phyloP scores from a whole-genome alignment of 140 eudicot genomes.

The Oenanthe javanica region DNA sequence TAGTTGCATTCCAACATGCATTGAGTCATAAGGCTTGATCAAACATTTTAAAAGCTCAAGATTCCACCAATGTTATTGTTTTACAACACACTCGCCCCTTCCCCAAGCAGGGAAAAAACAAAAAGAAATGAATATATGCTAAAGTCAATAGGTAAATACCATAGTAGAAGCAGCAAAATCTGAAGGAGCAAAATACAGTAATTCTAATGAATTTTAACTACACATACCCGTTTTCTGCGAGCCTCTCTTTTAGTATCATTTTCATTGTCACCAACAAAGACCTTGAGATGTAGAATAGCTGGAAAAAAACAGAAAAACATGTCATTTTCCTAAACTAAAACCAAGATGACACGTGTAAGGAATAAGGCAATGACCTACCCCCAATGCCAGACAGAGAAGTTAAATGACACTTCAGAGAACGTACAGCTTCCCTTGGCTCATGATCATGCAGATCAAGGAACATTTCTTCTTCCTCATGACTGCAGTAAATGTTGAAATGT shows the following conservation, averaged over 20 bases:
- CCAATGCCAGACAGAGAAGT: constrained; percentile 52
- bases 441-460: constrained; percentile 34
- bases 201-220: background rate
- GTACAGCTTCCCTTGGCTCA: constrained; percentile 54
- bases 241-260: constrained; percentile 31
- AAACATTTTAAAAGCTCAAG: background rate
- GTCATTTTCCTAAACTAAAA: constrained; percentile 15
- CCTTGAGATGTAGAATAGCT: constrained; percentile 57
- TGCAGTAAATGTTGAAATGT: constrained; percentile 19
- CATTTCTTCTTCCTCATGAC: constrained; percentile 40
- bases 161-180: background rate
- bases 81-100: background rate
- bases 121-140: background rate
- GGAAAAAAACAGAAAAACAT: constrained; percentile 22
- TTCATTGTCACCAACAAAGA: constrained; percentile 38
- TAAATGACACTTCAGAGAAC: constrained; percentile 45
- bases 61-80: background rate
- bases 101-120: background rate
- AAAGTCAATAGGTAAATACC: background rate
- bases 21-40: too few relatives aligned
- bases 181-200: background rate
- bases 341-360: background rate
- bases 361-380: constrained; percentile 29
- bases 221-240: constrained; percentile 56
- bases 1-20: too few relatives aligned